Conservation (phyloP, 208 protist genomes). For the Kentomonas sorsogonicus region DNA sequence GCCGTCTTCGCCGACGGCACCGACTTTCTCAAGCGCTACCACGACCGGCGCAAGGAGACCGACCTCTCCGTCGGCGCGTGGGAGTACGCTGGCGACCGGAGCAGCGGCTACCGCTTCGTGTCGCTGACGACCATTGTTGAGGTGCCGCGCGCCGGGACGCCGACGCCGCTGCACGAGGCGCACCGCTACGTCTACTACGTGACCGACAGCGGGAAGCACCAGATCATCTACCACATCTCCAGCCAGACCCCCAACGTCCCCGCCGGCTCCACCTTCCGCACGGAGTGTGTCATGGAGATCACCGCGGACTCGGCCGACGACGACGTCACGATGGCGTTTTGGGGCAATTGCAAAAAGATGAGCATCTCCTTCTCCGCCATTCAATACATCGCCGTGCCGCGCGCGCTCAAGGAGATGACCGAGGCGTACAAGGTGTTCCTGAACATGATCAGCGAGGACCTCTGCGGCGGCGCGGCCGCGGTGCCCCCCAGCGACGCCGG, state of each 20-base stretch:
- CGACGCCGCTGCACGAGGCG: constrained; percentile 68
- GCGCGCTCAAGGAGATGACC: constrained; percentile 76
- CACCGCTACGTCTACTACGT: constrained; percentile 68
- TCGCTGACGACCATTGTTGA: constrained; percentile 59
- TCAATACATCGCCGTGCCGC: constrained; percentile 59
- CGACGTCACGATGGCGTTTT: constrained; percentile 60
- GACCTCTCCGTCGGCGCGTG: constrained; percentile 55
- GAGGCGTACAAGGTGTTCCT: constrained; percentile 70
- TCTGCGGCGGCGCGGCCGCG: constrained; percentile 29
- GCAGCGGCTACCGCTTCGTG: constrained; percentile 64
- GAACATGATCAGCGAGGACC: constrained; percentile 62
- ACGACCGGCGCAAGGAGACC: constrained; percentile 60
- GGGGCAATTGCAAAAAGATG: constrained; percentile 74
- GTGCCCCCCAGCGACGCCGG: constrained; percentile 3
- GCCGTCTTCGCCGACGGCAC: constrained; percentile 57
- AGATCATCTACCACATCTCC: constrained; percentile 75
- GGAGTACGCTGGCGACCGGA: constrained; percentile 63
- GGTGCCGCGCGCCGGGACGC: constrained; percentile 47
- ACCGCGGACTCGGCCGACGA: constrained; percentile 43
- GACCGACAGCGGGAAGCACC: constrained; percentile 29
- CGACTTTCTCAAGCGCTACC: constrained; percentile 65
- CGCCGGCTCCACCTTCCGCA: constrained; percentile 62
- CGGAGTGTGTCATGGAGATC: constrained; percentile 65
- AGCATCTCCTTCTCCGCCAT: constrained; percentile 60
- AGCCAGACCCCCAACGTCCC: constrained; percentile 74